Evolutionary conservation across 352 stramenopile genomes (phyloP).

Genomic region (Phytophthora multivora): DNA sequence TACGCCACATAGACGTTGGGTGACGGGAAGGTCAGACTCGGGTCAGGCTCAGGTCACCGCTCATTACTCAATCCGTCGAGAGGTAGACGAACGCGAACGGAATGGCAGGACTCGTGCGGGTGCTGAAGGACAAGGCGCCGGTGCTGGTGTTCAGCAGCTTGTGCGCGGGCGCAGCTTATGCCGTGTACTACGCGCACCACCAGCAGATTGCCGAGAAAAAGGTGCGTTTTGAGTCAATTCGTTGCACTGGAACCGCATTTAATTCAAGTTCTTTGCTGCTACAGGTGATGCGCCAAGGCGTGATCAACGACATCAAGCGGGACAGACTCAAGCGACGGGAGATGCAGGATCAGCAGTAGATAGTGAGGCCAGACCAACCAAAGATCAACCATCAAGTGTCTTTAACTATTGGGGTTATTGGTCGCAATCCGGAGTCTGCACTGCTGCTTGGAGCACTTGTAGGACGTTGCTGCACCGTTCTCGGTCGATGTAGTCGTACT

Average conservation of each 20-base stretch:
- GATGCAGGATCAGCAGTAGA: constrained; percentile 41
- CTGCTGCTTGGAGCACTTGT: constrained; percentile 17
- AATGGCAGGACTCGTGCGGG: constrained; percentile 22
- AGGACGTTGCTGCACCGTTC: constrained; percentile 32
- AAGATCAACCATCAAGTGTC: constrained; percentile 7
- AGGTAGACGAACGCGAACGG: constrained; percentile 6
- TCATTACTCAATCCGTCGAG: background rate
- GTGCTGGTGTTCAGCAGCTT: constrained; percentile 51
- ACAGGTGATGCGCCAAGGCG: constrained; percentile 71
- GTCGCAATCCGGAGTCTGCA: background rate
- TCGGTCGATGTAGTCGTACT: constrained; percentile 49
- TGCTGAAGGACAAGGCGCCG: constrained; percentile 53
- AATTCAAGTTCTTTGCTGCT: constrained; percentile 15
- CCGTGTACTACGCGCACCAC: constrained; percentile 81
- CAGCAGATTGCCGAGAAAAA: constrained; percentile 78
- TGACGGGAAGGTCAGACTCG: too few species aligned
- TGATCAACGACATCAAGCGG: constrained; percentile 84
- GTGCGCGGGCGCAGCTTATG: constrained; percentile 49
- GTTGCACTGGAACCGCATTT: background rate
- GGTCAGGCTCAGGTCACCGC: background rate
- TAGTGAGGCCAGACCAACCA: constrained; percentile 2
- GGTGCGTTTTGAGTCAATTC: constrained; percentile 33
- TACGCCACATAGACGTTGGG: constrained; percentile 19
- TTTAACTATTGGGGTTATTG: constrained; percentile 1
- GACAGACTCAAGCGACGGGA: constrained; percentile 61